phyloP scores from a whole-genome alignment of 257 asterid species.

The Solanum clarkiae region DNA sequence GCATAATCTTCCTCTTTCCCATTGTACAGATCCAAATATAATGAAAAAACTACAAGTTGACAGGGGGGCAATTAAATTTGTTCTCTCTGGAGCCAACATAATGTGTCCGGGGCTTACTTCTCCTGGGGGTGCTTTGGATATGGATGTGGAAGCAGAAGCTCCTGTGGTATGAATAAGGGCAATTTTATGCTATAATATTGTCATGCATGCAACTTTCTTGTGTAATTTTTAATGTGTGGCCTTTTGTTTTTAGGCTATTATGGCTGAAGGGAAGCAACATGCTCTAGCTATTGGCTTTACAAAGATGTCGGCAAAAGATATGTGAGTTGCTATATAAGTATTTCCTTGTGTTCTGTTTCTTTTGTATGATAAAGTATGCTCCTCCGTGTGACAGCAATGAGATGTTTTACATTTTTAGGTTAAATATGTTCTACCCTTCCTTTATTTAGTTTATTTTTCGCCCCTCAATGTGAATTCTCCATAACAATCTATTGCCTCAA shows the following conservation, averaged over 20 bases:
- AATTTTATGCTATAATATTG: not conserved
- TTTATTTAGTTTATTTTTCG: not conserved
- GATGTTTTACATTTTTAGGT: not conserved
- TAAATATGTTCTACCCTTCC: not conserved
- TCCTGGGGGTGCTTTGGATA: conserved; percentile 94
- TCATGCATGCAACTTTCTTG: not conserved
- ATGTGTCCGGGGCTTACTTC: conserved; percentile 99
- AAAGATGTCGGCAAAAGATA: conserved; percentile 86
- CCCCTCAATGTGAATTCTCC: not conserved
- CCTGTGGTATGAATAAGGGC: conserved; percentile 52
- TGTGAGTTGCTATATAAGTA: conserved; percentile 47
- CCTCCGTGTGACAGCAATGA: not conserved
- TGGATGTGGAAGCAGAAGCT: conserved; percentile 73
- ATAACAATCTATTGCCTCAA: not conserved
- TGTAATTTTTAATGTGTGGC: not conserved
- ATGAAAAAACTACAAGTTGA: conserved; percentile 97
- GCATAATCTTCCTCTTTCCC: not conserved
- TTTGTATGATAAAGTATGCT: not conserved
- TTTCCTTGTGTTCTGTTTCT: not conserved
- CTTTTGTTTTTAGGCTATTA: conserved; percentile 61
- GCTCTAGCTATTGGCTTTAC: conserved; percentile 98
- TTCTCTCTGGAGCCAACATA: conserved; percentile 97
- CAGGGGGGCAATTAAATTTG: conserved; percentile 89
- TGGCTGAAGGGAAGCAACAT: conserved; percentile 99
- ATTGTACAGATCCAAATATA: conserved; percentile 76